phyloP scores from a whole-genome alignment of 305 asterid species.

The Solanum hybrid region DNA sequence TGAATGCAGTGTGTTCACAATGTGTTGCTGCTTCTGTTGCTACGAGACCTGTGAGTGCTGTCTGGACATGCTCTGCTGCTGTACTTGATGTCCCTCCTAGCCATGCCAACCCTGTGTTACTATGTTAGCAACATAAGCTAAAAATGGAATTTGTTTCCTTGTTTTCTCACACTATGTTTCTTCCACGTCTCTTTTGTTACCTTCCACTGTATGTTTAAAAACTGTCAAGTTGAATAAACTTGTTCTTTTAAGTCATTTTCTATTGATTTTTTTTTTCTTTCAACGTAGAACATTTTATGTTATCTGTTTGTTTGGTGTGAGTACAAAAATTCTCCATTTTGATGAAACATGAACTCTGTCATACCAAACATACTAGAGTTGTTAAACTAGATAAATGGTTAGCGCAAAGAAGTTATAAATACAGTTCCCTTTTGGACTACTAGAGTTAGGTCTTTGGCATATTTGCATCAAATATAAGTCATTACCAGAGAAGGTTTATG shows the following conservation, averaged over 20 bases:
- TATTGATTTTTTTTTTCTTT: not conserved
- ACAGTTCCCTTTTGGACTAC: not conserved
- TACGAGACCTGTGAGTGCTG: conserved; percentile 26
- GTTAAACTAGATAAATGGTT: not conserved
- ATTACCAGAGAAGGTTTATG: not conserved
- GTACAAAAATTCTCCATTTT: not conserved
- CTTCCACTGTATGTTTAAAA: not conserved
- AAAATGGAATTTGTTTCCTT: not conserved
- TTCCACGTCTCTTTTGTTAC: not conserved
- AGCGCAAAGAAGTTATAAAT: not conserved
- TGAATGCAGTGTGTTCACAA: conserved; percentile 19
- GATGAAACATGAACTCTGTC: not conserved
- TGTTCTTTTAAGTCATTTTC: not conserved
- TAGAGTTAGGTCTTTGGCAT: not conserved
- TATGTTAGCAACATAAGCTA: too few species aligned
- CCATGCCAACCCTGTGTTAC: not conserved
- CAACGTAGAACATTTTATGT: not conserved
- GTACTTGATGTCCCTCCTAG: conserved; percentile 1
- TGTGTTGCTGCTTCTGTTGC: conserved; percentile 34
- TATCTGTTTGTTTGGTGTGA: not conserved
- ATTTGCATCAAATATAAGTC: not conserved
- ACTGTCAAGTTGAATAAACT: not conserved
- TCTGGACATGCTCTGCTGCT: conserved; percentile 24
- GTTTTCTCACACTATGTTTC: not conserved
- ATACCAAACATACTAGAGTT: not conserved